Evolutionary conservation across 1,284 basidiomycete species (phyloP).

Genomic region (Fomitiporia mediterranea): DNA sequence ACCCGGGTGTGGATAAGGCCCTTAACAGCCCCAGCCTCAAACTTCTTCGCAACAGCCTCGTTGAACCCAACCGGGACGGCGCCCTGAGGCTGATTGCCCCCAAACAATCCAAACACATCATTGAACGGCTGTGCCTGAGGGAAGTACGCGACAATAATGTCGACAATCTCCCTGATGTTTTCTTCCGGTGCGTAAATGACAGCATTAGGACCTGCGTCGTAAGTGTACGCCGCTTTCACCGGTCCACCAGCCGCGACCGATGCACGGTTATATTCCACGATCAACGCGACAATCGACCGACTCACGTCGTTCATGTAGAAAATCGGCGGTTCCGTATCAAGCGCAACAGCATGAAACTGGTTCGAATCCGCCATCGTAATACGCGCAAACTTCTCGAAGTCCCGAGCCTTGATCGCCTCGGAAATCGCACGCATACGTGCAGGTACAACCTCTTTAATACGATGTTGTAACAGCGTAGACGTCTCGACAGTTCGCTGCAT

Average conservation of each 20-base stretch:
- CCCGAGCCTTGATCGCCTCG: constrained; percentile 70
- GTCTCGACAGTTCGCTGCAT: constrained; percentile 98
- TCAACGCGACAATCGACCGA: constrained; percentile 76
- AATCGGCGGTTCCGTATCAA: constrained; percentile 96
- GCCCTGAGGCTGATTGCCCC: constrained; percentile 35
- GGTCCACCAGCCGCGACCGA: constrained; percentile 56
- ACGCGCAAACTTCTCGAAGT: constrained; percentile 87
- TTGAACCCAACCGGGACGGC: constrained; percentile 72
- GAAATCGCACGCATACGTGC: constrained; percentile 81
- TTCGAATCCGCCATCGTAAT: constrained; percentile 98
- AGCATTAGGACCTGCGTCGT: constrained; percentile 97
- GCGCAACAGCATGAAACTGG: constrained; percentile 96
- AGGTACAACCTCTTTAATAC: constrained; percentile 86
- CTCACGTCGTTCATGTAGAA: constrained; percentile 99
- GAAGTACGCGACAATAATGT: constrained; percentile 78
- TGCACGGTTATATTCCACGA: constrained; percentile 94
- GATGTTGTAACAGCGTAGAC: constrained; percentile 83
- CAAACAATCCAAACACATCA: constrained; percentile 67
- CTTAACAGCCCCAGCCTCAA: constrained; percentile 76
- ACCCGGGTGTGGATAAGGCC: constrained; percentile 87
- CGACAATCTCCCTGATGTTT: constrained; percentile 75
- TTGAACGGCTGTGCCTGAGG: constrained; percentile 72
- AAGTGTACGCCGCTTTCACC: constrained; percentile 92
- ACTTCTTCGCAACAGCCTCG: constrained; percentile 65
- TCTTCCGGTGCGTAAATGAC: constrained; percentile 89